Evolutionary conservation across 148 eudicot species (phyloP).

Genomic region (Vaccinium corymbosum): DNA sequence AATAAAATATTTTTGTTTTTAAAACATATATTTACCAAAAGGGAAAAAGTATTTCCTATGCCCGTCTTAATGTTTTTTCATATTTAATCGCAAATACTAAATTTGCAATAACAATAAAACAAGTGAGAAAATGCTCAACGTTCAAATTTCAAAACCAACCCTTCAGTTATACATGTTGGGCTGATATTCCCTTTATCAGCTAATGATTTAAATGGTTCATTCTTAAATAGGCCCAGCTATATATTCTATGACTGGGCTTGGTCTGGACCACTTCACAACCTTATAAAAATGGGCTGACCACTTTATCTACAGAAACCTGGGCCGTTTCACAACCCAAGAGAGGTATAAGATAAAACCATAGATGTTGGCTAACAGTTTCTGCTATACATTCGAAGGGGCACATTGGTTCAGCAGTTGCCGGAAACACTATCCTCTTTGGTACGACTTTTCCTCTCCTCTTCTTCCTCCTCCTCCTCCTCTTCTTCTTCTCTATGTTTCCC

Average conservation of each 20-base stretch:
- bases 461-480: neutral
- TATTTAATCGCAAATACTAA: neutral
- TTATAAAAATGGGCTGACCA: neutral
- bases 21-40: neutral
- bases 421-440: neutral
- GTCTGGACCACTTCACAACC: neutral
- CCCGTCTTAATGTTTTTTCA: neutral
- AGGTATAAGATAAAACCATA: neutral
- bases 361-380: neutral
- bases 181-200: neutral
- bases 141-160: neutral
- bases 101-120: neutral
- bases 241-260: neutral
- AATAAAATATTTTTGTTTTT: neutral
- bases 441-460: neutral
- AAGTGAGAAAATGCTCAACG: no score
- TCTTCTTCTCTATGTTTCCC: neutral
- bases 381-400: neutral
- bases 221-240: neutral
- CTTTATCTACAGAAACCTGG: neutral
- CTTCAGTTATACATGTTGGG: neutral
- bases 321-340: neutral
- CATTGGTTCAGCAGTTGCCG: neutral
- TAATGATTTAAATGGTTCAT: no score
- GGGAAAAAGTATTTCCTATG: neutral